Conservation (phyloP, 1,284 basidiomycete genomes). For the Ceratorhiza oryzae-sativae region DNA sequence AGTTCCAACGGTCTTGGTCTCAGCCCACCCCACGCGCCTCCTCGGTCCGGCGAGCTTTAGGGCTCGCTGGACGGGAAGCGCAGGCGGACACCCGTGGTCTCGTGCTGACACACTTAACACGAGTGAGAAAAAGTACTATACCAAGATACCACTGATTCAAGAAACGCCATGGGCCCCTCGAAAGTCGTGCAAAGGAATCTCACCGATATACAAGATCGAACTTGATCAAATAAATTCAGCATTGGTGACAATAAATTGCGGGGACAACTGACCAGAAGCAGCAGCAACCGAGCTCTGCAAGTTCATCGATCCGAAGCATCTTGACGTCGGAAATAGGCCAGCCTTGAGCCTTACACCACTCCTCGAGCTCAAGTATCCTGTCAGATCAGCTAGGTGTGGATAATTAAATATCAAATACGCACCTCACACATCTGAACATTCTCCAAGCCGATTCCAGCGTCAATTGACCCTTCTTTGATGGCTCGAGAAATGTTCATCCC, state of each 20-base stretch:
- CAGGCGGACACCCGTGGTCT: constrained; percentile 37
- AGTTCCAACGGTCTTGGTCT: constrained; percentile 38
- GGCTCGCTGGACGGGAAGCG: constrained; percentile 15
- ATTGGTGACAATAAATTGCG: background rate
- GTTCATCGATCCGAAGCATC: constrained; percentile 52
- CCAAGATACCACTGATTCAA: constrained; percentile 33
- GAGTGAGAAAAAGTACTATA: constrained; percentile 32
- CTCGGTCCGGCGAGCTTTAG: constrained; percentile 6
- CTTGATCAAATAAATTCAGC: background rate
- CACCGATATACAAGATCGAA: constrained; percentile 29
- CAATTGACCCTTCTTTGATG: constrained; percentile 52
- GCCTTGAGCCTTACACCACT: constrained; percentile 50
- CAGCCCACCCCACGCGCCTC: constrained; percentile 31
- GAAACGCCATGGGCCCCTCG: constrained; percentile 1
- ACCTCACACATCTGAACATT: constrained; percentile 46
- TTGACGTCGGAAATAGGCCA: constrained; percentile 51
- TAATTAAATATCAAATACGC: background rate
- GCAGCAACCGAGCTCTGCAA: constrained; percentile 44
- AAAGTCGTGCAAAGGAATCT: constrained; percentile 1
- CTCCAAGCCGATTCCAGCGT: constrained; percentile 52
- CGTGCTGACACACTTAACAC: constrained; percentile 28
- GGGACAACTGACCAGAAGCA: constrained; percentile 26
- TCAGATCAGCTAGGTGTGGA: background rate
- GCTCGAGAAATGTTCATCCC: constrained; percentile 53
- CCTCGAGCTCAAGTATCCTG: constrained; percentile 47